Evolutionary conservation across 345 rosid species (phyloP), one percentile per base, ranked within the genome.

Genomic region (Adansonia digitata): DNA sequence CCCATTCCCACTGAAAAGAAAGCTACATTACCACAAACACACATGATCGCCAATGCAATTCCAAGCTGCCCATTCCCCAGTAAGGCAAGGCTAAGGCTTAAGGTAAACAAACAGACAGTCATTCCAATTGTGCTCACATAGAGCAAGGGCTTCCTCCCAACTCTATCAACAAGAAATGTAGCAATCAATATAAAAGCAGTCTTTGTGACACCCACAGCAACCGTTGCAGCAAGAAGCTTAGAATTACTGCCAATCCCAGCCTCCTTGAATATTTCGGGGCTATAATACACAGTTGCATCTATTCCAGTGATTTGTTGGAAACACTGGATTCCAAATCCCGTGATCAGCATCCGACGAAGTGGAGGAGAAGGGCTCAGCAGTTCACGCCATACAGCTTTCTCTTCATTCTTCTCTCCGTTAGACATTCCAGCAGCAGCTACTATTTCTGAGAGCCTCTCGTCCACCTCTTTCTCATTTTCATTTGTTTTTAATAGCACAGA

Each of bases 251-350:
- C 20, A 55, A 88, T 83, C 59, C 94, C 92, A 8, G 94, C 90
- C 15, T 53, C 74, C 74, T 77, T 63, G 40, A 90, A 81, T 75
- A 90, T 90, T 65, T 79, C 88, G 0, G 94, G 94, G 81, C 92
- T 90, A 78, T 90, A 90, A 80, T 89, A 89, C 13, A 89, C 94
- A 24, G 88, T 85, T 34, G 94, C 90, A 78, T 88, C 91, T 65
- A 86, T 86, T 45, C 94, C 93, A 0, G 91, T 82, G 67, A 89
- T 88, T 82, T 86, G 90, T 68, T 89, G 91, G 85, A 89, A 86
- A 74, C 97, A 94, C 52, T 94, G 98, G 81, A 94, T 89, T 62
- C 98, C 98, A 26, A 89, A 81, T 51, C 98, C 98, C 43, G 86
- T 78, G 3, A 92, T 76, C 40, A 92, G 81, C 96, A 94, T 94